Base-by-base conservation (phyloP, 148 eudicot genomes). In the Arctostaphylos glauca region DNA sequence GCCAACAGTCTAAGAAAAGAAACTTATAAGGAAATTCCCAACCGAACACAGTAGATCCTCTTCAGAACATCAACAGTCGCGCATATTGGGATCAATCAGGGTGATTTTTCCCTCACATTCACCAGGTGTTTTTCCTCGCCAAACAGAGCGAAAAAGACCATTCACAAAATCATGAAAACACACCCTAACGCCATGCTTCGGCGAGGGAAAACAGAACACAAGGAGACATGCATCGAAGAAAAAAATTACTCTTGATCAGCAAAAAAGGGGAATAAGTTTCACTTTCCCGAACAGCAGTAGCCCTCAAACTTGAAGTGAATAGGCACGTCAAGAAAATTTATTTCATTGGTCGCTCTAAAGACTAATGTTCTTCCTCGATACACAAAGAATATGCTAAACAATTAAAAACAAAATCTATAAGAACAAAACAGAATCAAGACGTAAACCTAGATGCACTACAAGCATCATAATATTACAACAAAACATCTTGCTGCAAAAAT, bases 391-490 rank as follows among this genome's bases (percentile, higher is more conserved):
- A 23, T n/a, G 77, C 14, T n/a, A 6, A 75, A 47, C 60, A 48
- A 43, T 50, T 41, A 77, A 23, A 73, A 73, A 55, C 9, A 43
- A 68, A 46, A 77, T 21, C 6, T 78, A 23, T 16, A 12, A 15
- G 46, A 23, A 44, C 52, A 71, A 49, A 80, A 31, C 58, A 3
- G 23, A 68, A 16, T 67, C 47, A 48, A 16, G 18, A 31, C 2
- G 38, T 54, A 60, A 43, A 50, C 53, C 16, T 9, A 54, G 72
- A 71, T 72, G 78, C 41, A 21, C 41, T 54, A 47, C 19, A 79
- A 72, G 82, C 59, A 56, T 72, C 79, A 23, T 8, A 78, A 78
- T 25, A 50, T 71, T 79, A 84, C 60, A 71, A 71, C 79, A 84
- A 31, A 59, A 78, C 55, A 77, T 4, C 25, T 83, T 64, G 76